Base-by-base conservation (phyloP, 2,329 filamentous ascomycete genomes). In the Elsinoe perseae region DNA sequence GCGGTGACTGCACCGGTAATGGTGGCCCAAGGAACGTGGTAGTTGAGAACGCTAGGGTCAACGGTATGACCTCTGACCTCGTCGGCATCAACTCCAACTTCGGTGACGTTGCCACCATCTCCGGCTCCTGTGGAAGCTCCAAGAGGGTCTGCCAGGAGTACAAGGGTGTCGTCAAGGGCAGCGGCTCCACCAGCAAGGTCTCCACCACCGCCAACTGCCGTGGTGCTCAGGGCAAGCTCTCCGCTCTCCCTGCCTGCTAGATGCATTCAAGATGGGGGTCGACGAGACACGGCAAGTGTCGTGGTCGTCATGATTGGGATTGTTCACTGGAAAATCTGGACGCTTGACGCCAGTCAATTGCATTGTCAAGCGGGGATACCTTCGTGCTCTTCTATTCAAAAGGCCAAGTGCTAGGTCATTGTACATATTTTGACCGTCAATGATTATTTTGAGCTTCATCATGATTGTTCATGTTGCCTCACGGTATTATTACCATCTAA, bases 61-160 rank as follows among this genome's bases (percentile, higher is more conserved):
- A 70, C 56, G 76, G 76, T 58, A 64, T 69, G 53, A 68, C 70
- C 16, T 66, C 71, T 56, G 77, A 76, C 56, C 69, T 76, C 27
- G 73, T 70, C 60, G 75, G 76, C 46, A 77, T 79, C 66, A 79
- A 78, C 70, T 70, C 70, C 57, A 80, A 78, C 72, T 78, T 74
- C 60, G 75, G 75, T 30, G 74, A 77, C 60, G 75, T 70, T 1
- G 72, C 72, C 46, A 70, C 64, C 6, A 69, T 76, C 59, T 71
- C 68, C 56, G 73, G 74, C 60, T 70, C 70, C 10, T 71, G 69
- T 61, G 67, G 64, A 40, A 65, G 64, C 21, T 67, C 72, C 53
- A 60, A 59, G 21, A 63, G 65, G 14, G 67, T 71, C 57, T 72
- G 70, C 59, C 59, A 62, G 20, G 66, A 68, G 58, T 72, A 68